Evolutionary conservation across 129 eudicot genomes (phyloP).

Genomic region (Helianthus annuus): HanXRQr2.0-SUNRISE NC_035439.2:126069897-126070396

Average conservation of each 20-base stretch:
- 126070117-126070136: neutral
- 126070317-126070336: slow-evolving; percentile 59
- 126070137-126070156: neutral
- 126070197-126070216: slow-evolving; percentile 34
- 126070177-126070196: slow-evolving; percentile 18
- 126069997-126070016: no score
- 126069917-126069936: no score
- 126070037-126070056: no score
- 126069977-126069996: no score
- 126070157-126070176: slow-evolving; percentile 25
- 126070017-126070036: no score
- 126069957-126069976: no score
- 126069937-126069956: no score
- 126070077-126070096: no score
- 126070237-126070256: slow-evolving; percentile 3
- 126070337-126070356: slow-evolving; percentile 82
- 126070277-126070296: slow-evolving; percentile 9
- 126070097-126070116: no score
- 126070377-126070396: slow-evolving; percentile 69
- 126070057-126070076: no score
- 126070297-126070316: slow-evolving; percentile 11
- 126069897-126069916: no score
- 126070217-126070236: neutral
- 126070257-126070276: neutral
- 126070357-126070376: slow-evolving; percentile 79